Evolutionary conservation across 176 grass and related monocot genomes (phyloP), one percentile per base, ranked within the genome.

Genomic region (sorghum (Sorghum bicolor)): DNA sequence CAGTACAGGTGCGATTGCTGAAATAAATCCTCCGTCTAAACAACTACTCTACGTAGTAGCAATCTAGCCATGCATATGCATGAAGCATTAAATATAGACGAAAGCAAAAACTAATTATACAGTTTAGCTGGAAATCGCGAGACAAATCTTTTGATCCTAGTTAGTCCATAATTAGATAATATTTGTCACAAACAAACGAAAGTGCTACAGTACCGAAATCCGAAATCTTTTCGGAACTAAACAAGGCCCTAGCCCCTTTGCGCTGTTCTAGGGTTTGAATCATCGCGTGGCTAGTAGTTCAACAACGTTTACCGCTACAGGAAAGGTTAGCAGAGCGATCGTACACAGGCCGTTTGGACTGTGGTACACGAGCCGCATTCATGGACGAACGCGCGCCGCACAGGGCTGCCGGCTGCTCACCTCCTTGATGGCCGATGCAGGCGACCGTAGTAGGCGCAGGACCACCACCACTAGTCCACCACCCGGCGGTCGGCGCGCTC

Each of bases 401-500:
- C 72, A 11, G 48, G 67, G 79, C 45, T 70, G 79, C 26, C 69
- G 24, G 38, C 38, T 62, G 53, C 55, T 55, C 57, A 17, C 75
- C 75, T n/a, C 53, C 40, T 41, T 76, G 72, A 67, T 76, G 82
- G 82, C n/a, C 69, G 77, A 52, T 31, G 76, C 84, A 79, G 76
- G 43, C 72, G 34, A 37, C 26, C 61, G 60, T 38, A 10, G 82
- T 74, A 73, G 76, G 69, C 41, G 16, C 68, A 32, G 84, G 68
- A 80, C 76, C 77, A 80, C 84, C 67, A 2, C 1, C 44, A 19
- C n/a, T n/a, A n/a, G n/a, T n/a, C n/a, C n/a, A 10, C 0, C 38
- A 25, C 6, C 5, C 30, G 12, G 15, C 48, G n/a, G n/a, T n/a
- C n/a, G n/a, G 3, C 40, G 15, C 28, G 13, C 20, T 26, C 63